Evolutionary conservation across 352 stramenopile species (phyloP), one percentile per base, ranked within the genome.

Genomic region (Aphanomyces stellatus): DNA sequence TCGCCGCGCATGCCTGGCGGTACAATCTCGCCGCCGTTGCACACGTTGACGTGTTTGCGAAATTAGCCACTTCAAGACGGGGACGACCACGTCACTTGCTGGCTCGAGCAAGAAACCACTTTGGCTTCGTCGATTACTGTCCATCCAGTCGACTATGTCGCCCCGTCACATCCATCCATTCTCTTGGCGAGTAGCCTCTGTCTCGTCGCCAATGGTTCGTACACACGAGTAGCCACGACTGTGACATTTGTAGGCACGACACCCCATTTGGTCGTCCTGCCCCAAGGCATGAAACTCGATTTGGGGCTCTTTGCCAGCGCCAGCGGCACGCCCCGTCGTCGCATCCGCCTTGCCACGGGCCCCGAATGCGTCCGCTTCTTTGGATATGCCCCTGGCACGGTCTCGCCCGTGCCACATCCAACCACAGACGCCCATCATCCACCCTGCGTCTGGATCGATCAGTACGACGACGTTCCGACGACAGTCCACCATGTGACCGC

Each of bases 331-430:
- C 37, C 55, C 25, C 55, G 55, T 3, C 55, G 55, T 34, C 25
- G n/a, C 25, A 35, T 64, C 5, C 55, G 55, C 11, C 25, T 64
- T 17, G 55, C 55, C n/a, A 64, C 33, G 25, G 34, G 33, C 10
- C 33, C 19, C 19, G 55, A 64, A 30, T 64, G 55, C 35, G 17
- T 64, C 25, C 8, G 51, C 13, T 5, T 49, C 19, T 64, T 64
- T 51, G 55, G 55, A 0, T 64, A 51, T 24, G 25, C 27, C 6
- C 55, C 55, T 7, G 55, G 55, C 10, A 51, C 17, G 17, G 55
- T 64, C 34, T 35, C 55, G 3, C 55, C 55, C n/a, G 43, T 64
- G n/a, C n/a, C n/a, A n/a, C n/a, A n/a, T n/a, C n/a, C n/a, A n/a
- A n/a, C n/a, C 6, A 31, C 51, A 1, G 28, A 60, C 34, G 22